Evolutionary conservation across 306 rosid species (phyloP).

Genomic region (Cicer yamashitae): DNA sequence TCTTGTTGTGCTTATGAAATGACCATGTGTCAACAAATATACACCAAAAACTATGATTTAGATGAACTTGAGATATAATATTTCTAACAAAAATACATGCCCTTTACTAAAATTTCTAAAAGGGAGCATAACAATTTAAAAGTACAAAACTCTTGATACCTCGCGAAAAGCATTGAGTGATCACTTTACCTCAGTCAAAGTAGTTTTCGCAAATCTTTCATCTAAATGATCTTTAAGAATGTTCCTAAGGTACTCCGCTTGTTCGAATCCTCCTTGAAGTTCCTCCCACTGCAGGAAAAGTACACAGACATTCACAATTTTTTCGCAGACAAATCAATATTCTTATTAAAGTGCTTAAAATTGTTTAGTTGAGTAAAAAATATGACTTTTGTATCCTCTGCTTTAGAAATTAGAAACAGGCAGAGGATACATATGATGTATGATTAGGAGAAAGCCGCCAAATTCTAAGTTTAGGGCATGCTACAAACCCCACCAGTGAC

Average conservation of each 20-base stretch:
- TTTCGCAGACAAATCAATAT: not conserved
- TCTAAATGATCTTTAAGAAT: constrained; percentile 62
- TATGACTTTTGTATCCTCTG: not conserved
- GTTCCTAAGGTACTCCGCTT: constrained; percentile 68
- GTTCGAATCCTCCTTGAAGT: constrained; percentile 72
- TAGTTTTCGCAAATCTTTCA: constrained; percentile 25
- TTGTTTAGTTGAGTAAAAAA: constrained; percentile 27
- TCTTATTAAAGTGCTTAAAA: constrained; percentile 11
- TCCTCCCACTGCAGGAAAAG: constrained; percentile 82
- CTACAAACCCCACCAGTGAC: too few relatives aligned
- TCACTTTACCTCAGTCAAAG: constrained; percentile 43
- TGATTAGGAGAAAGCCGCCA: not conserved
- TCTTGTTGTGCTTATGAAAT: not conserved
- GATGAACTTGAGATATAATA: constrained; percentile 18
- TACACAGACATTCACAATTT: constrained; percentile 15
- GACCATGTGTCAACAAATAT: not conserved
- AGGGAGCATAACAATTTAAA: constrained; percentile 28
- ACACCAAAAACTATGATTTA: not conserved
- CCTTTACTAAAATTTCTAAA: constrained; percentile 7
- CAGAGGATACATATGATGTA: not conserved
- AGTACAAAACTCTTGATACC: constrained; percentile 26
- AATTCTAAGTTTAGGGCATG: not conserved
- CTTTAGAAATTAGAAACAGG: not conserved
- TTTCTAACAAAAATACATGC: constrained; percentile 41
- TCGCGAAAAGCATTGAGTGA: constrained; percentile 31